A percentile compares a stretch with the other conserved stretches of the same genome.
Evolutionary conservation across 2,329 filamentous ascomycete genomes (phyloP).

Genomic region (Exophiala viscosa): DNA sequence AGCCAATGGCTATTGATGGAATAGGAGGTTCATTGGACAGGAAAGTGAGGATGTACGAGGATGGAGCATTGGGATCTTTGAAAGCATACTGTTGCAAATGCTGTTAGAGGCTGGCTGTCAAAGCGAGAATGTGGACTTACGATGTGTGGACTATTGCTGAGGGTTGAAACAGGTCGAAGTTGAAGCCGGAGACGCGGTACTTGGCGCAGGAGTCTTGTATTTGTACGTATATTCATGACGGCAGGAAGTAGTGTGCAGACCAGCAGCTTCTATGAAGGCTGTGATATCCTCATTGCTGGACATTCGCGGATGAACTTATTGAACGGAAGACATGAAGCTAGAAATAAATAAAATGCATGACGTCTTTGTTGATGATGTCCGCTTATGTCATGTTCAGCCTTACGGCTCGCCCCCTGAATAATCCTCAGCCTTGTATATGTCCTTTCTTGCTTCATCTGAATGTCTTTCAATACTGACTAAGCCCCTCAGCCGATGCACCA

Average conservation of each 20-base stretch:
- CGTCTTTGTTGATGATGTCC: no score
- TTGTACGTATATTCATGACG: constrained; percentile 7
- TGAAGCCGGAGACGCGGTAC: constrained; percentile 4
- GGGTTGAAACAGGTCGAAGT: constrained; percentile 19
- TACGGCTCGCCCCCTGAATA: neutral
- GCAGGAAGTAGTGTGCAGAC: neutral
- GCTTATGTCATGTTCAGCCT: constrained; percentile 11
- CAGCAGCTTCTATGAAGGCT: neutral
- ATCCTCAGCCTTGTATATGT: no score
- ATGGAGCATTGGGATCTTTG: constrained; percentile 38
- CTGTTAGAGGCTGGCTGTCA: neutral
- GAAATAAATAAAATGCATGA: no score
- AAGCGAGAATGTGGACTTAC: constrained; percentile 2
- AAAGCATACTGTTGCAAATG: constrained; percentile 26
- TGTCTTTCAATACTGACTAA: no score
- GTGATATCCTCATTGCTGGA: neutral
- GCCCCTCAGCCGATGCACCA: no score
- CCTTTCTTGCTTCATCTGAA: no score
- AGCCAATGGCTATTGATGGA: constrained; percentile 53
- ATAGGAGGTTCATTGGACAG: constrained; percentile 54
- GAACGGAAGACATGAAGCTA: neutral
- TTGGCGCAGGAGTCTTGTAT: constrained; percentile 4
- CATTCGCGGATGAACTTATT: neutral
- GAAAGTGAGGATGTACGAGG: constrained; percentile 50
- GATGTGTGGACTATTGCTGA: constrained; percentile 24